Percentiles rank a stretch among this genome's conserved stretches.
phyloP scores from a whole-genome alignment of 2,329 filamentous ascomycete genomes.

The Botrytis sinoallii region DNA sequence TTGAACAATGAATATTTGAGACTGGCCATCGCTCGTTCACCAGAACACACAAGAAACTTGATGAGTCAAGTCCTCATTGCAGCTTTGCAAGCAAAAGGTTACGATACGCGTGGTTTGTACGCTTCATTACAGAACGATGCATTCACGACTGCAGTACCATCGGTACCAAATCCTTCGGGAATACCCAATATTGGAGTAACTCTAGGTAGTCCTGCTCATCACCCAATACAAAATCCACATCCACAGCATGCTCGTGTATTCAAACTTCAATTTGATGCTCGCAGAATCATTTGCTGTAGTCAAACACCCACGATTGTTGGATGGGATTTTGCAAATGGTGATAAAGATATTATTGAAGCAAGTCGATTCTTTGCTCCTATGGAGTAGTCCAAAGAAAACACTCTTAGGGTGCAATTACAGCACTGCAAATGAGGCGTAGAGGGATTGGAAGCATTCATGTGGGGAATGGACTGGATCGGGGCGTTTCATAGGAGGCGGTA shows the following conservation, averaged over 20 bases:
- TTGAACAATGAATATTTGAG: slow-evolving; percentile 25
- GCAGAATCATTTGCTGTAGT: slow-evolving; percentile 90
- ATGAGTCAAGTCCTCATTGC: slow-evolving; percentile 21
- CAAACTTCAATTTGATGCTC: slow-evolving; percentile 93
- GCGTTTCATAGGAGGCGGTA: background rate
- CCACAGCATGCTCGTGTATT: slow-evolving; percentile 61
- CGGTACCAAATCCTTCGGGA: slow-evolving; percentile 25
- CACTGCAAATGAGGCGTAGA: background rate
- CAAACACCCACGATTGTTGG: slow-evolving; percentile 90
- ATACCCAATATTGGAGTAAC: slow-evolving; percentile 1
- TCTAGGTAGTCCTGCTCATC: background rate
- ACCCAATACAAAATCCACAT: background rate
- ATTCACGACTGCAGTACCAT: slow-evolving; percentile 5
- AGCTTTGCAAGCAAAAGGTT: slow-evolving; percentile 7
- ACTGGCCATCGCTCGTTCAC: slow-evolving; percentile 23
- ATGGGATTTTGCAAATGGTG: slow-evolving; percentile 94
- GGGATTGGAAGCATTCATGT: background rate
- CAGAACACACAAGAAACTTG: slow-evolving; percentile 21
- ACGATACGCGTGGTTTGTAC: background rate
- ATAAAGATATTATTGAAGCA: slow-evolving; percentile 74
- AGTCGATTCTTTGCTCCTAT: slow-evolving; percentile 72
- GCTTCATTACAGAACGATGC: slow-evolving; percentile 4
- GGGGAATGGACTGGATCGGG: background rate
- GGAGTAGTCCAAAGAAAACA: slow-evolving; percentile 40
- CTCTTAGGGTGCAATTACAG: background rate